A percentile compares a stretch with the other conserved stretches of the same genome.
These are phyloP conservation scores for Boletales sp. DNA, from an alignment of 768 basidiomycete species.

Conservation along the genomic window DNA sequence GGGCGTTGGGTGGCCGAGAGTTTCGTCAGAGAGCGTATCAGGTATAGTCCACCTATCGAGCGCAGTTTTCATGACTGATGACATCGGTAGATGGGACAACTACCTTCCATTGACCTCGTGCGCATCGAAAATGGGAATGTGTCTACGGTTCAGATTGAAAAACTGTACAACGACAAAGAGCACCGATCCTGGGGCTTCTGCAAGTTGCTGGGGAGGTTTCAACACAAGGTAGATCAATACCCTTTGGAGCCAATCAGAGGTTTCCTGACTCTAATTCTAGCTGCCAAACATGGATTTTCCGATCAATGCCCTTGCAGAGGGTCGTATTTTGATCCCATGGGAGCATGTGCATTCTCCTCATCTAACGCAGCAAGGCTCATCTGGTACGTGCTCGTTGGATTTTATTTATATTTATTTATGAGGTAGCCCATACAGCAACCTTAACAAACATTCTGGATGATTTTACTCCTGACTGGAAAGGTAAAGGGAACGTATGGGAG, in stretches of 20 bases:
- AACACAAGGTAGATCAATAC: constrained; percentile 46
- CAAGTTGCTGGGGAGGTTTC: constrained; percentile 70
- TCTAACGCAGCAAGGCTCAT: constrained; percentile 44
- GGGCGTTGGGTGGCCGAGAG: constrained; percentile 68
- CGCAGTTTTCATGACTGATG: neutral
- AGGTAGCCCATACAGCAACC: constrained; percentile 34
- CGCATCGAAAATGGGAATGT: constrained; percentile 65
- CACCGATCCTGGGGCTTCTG: constrained; percentile 77
- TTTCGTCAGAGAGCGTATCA: constrained; percentile 58
- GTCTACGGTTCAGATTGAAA: constrained; percentile 53
- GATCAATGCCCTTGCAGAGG: constrained; percentile 91
- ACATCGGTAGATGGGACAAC: constrained; percentile 55
- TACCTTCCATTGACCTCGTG: constrained; percentile 88
- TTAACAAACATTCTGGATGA: constrained; percentile 54
- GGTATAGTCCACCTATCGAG: constrained; percentile 32
- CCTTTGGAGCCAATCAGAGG: neutral
- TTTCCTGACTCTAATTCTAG: constrained; percentile 31
- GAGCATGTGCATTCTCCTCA: constrained; percentile 76
- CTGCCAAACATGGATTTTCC: constrained; percentile 95
- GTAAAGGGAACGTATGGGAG: constrained; percentile 88
- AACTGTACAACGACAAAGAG: constrained; percentile 56
- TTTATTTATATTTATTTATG: neutral
- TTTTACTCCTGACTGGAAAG: constrained; percentile 83
- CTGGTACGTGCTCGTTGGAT: constrained; percentile 22
- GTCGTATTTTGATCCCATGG: constrained; percentile 91